Conservation (phyloP, 2,329 filamentous ascomycete genomes). For the Penicillium sumatraense region DNA sequence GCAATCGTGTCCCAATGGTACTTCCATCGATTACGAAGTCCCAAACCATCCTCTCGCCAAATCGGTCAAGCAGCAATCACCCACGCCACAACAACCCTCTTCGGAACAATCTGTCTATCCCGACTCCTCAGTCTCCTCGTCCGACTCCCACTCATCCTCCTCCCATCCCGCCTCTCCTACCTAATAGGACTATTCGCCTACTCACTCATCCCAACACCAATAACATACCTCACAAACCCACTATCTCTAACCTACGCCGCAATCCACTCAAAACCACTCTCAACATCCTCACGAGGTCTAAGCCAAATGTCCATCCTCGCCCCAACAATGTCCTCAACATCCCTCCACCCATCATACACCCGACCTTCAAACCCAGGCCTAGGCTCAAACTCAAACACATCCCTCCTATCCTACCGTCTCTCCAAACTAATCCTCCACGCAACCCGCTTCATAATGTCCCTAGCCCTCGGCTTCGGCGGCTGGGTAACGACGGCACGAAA, state of each 20-base stretch:
- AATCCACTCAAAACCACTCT: slow-evolving; percentile 85
- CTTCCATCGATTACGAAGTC: slow-evolving; percentile 86
- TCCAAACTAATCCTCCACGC: slow-evolving; percentile 91
- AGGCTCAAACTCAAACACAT: slow-evolving; percentile 46
- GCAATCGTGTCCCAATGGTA: slow-evolving; percentile 99
- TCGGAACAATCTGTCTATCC: slow-evolving; percentile 89
- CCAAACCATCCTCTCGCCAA: slow-evolving; percentile 75
- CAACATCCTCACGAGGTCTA: slow-evolving; percentile 76
- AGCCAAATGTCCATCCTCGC: slow-evolving; percentile 82
- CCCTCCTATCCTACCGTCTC: slow-evolving; percentile 83
- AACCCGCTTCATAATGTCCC: slow-evolving; percentile 87
- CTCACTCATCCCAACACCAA: slow-evolving; percentile 80
- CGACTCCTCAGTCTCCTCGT: slow-evolving; percentile 80
- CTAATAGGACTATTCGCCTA: slow-evolving; percentile 73
- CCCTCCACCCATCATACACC: slow-evolving; percentile 53
- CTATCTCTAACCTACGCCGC: slow-evolving; percentile 90
- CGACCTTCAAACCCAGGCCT: slow-evolving; percentile 36
- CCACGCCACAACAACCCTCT: slow-evolving; percentile 83
- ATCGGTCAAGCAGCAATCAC: slow-evolving; percentile 81
- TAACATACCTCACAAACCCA: slow-evolving; percentile 86
- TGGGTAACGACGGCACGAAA: slow-evolving; percentile 92
- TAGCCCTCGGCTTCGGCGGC: slow-evolving; percentile 88
- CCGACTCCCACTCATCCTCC: slow-evolving; percentile 79
- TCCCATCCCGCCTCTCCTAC: slow-evolving; percentile 75
- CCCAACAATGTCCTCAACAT: slow-evolving; percentile 70